Evolutionary conservation across 352 stramenopile species (phyloP), one percentile per base, ranked within the genome.

Genomic region (Phytophthora podocarpi): DNA sequence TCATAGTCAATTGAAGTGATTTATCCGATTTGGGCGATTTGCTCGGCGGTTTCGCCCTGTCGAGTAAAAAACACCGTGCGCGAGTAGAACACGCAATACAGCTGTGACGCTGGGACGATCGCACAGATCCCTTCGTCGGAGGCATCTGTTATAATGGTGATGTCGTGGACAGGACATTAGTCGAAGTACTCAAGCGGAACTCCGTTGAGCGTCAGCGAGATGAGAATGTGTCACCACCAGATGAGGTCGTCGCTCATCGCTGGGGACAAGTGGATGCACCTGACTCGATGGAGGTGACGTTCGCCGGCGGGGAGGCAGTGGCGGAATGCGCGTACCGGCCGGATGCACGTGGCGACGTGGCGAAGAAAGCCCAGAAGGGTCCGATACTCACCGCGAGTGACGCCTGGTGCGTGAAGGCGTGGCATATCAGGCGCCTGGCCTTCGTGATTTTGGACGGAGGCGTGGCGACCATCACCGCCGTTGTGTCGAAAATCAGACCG

Each of bases 401-500:
- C 9, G 10, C 11, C 8, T 3, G 11, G 15, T 3, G 30, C 30
- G 20, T 36, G n/a, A 13, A 46, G n/a, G 40, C 40, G 4, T 16
- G 21, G 13, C 16, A 6, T 2, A 59, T 21, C 15, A 59, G 6
- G 5, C 1, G 5, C 27, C 5, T 13, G 26, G 35, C 35, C 5
- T 67, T 62, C 0, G n/a, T 2, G 16, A 57, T 32, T 23, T 56
- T 67, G 3, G 3, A 4, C 5, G 1, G 1, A 3, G 42, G 40
- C 42, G 57, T 67, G 4, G 35, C 4, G 5, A 71, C 52, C 12
- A 52, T 46, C 0, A 15, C 27, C 0, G 13, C 8, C 0, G 12
- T 23, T 0, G 67, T 64, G 21, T 69, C 51, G 32, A 76, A 72
- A 0, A 53, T 11, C 0, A 76, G 32, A 0, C 30, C 28, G 5